Conservation (phyloP, 73 alveolate species). For the Blepharisma japonicum region DNA sequence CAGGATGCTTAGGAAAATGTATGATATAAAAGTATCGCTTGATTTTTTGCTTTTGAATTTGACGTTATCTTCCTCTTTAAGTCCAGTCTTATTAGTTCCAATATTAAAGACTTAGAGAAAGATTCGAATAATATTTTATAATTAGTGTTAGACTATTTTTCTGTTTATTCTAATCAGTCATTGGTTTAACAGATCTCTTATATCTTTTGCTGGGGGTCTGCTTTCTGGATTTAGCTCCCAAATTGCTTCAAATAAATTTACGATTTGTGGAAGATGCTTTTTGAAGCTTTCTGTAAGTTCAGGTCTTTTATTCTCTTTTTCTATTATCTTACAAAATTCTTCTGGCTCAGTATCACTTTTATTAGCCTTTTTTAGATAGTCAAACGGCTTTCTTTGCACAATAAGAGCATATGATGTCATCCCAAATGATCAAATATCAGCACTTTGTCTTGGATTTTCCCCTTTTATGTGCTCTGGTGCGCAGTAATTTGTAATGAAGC, state of each 20-base stretch:
- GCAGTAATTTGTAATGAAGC: neutral
- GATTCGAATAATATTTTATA: too few species aligned
- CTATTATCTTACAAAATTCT: neutral
- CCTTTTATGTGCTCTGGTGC: constrained; percentile 27
- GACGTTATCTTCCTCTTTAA: too few species aligned
- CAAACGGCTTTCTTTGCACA: neutral
- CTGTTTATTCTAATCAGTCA: too few species aligned
- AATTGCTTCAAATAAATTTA: neutral
- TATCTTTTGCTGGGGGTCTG: neutral
- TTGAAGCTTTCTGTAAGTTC: neutral
- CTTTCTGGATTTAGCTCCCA: neutral
- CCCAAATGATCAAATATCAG: constrained; percentile 22
- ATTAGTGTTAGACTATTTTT: too few species aligned
- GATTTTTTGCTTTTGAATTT: too few species aligned
- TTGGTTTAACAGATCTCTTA: neutral
- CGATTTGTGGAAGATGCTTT: neutral
- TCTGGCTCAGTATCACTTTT: neutral
- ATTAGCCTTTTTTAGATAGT: neutral
- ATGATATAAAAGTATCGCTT: too few species aligned
- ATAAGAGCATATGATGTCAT: neutral
- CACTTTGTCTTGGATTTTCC: neutral
- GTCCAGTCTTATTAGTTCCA: too few species aligned
- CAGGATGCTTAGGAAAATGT: too few species aligned
- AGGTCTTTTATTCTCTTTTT: neutral
- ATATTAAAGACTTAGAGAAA: too few species aligned